Evolutionary conservation across 2,329 filamentous ascomycete species (phyloP).

Genomic region (Bisporella sp.): DNA sequence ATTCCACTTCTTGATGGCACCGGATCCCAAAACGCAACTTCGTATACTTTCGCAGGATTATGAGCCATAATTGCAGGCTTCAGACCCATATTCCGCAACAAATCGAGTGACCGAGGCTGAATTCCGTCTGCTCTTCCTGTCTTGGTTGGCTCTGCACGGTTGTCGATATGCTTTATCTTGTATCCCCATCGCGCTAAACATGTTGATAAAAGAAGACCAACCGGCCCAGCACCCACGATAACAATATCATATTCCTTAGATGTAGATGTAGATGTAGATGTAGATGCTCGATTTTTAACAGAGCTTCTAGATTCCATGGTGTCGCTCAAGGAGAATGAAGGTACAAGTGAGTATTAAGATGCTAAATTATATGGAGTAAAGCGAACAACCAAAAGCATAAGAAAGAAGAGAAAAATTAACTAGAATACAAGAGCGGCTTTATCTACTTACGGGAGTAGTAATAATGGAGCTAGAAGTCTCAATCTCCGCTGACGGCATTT

Average conservation of each 20-base stretch:
- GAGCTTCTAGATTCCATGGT: too few relatives aligned
- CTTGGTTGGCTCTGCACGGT: slow-evolving; percentile 73
- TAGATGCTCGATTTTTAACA: slow-evolving; percentile 3
- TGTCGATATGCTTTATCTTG: slow-evolving; percentile 92
- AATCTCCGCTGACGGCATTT: too few relatives aligned
- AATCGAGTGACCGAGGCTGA: slow-evolving; percentile 80
- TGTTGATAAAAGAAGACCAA: slow-evolving; percentile 80
- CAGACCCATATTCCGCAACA: slow-evolving; percentile 82
- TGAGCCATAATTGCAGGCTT: slow-evolving; percentile 84
- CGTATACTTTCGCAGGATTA: slow-evolving; percentile 78
- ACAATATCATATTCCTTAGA: slow-evolving; percentile 54
- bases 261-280: slow-evolving; percentile 3
- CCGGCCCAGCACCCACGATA: slow-evolving; percentile 83
- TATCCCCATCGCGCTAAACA: slow-evolving; percentile 90
- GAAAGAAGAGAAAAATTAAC: too few relatives aligned
- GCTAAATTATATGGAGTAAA: too few relatives aligned
- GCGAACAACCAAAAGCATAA: too few relatives aligned
- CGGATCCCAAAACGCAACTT: slow-evolving; percentile 69
- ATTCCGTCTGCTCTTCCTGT: slow-evolving; percentile 90
- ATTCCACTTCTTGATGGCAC: slow-evolving; percentile 49
- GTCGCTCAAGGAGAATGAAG: too few relatives aligned
- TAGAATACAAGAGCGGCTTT: too few relatives aligned
- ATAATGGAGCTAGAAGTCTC: too few relatives aligned
- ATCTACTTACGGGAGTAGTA: too few relatives aligned
- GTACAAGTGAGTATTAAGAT: too few relatives aligned